Base-by-base conservation (phyloP, 345 rosid genomes). In the Noccaea caerulescens region DNA sequence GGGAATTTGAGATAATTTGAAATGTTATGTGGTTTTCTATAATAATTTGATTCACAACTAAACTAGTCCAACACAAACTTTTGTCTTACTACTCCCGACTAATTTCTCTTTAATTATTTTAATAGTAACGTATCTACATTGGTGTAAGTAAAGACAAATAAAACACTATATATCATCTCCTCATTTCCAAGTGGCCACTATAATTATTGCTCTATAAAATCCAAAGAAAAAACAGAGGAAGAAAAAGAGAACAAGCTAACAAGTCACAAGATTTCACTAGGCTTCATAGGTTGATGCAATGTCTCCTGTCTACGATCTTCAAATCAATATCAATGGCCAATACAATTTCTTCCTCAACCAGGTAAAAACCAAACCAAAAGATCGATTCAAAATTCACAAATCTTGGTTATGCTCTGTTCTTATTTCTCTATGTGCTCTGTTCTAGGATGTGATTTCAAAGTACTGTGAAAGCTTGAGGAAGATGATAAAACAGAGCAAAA, bases 381-480 rank as follows among this genome's bases (percentile, higher is more conserved):
- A 6, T 10, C 12, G 3, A 45, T 34, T 71, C 16, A 18, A 38
- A 56, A 30, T 11, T 45, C 36, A 64, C 6, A n/a, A n/a, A 0
- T 53, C 12, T 66, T 25, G 44, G 1, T 8, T 2, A 10, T 58
- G 23, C 57, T 52, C 46, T 68, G 55, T 27, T 30, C 50, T 49
- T 44, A 30, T 16, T 14, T 52, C 4, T 41, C 8, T 69, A 0
- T 45, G 5, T 71, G 66, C 12, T 73, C 34, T 73, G 60, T 65
- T 75, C 63, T 84, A 91, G 97, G 78, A 73, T 50, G 60, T 80
- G 13, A 43, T 87, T 7, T 75, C 86, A 44, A 47, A 73, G 11
- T 83, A 86, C 69, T 84, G 81, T 4, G 88, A 76, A 66, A 82
- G 62, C 64, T 68, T 87, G 80, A 85, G 62, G 83, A 85, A 87